phyloP scores from a whole-genome alignment of 2,329 filamentous ascomycete species.

The Diaporthe australafricana region DNA sequence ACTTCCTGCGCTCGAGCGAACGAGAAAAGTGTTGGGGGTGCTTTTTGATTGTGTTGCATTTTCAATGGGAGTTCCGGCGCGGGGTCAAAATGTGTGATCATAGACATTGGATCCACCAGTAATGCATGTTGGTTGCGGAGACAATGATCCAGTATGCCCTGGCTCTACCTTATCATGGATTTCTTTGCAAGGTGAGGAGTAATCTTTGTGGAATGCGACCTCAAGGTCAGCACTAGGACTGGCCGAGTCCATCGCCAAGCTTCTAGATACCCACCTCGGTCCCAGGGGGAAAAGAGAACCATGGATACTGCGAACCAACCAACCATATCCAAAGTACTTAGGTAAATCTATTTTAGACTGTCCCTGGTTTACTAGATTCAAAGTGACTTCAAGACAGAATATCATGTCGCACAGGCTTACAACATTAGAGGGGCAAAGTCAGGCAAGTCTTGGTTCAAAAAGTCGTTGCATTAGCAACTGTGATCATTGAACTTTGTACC shows the following conservation, averaged over 20 bases:
- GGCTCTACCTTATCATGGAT: too few relatives aligned
- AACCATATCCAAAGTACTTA: neutral
- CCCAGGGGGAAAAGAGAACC: neutral
- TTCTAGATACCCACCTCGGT: neutral
- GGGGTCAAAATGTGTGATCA: neutral
- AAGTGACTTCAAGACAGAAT: neutral
- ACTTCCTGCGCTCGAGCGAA: neutral
- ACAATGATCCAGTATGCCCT: too few relatives aligned
- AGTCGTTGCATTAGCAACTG: neutral
- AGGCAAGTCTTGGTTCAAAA: neutral
- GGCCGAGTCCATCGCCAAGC: neutral
- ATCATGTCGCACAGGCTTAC: neutral
- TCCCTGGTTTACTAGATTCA: neutral
- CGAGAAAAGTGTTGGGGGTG: neutral
- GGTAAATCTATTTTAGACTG: neutral
- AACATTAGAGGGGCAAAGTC: neutral
- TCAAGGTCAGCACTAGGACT: slow-evolving; percentile 20
- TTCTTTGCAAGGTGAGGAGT: neutral
- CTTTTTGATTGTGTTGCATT: neutral
- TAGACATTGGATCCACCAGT: too few relatives aligned
- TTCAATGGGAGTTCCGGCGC: slow-evolving; percentile 1
- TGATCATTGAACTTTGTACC: neutral
- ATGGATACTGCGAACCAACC: too few relatives aligned
- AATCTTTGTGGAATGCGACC: neutral
- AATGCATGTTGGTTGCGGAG: too few relatives aligned